These are phyloP conservation scores for Elsinoe australis DNA, from an alignment of 2,329 filamentous ascomycete species.

Conservation along the genomic window DNA sequence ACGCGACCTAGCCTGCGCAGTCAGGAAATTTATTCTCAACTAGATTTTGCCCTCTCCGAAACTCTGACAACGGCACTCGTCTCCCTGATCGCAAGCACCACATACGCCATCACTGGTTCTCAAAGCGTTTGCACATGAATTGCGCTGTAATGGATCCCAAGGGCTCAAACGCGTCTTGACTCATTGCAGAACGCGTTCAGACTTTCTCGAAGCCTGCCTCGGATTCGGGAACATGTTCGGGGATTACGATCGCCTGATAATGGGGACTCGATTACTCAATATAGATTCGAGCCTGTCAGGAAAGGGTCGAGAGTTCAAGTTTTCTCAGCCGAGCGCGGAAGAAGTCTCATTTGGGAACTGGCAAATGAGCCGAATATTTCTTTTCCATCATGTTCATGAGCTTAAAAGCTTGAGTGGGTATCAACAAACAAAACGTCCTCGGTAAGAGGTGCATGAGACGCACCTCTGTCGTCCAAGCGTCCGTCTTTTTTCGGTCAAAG, in stretches of 20 bases:
- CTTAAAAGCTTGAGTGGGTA: not conserved
- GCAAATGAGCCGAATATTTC: slow-evolving; percentile 6
- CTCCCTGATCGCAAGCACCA: too few species aligned
- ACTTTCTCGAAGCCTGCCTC: slow-evolving; percentile 1
- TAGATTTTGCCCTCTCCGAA: too few species aligned
- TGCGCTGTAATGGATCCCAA: too few species aligned
- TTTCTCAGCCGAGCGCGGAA: slow-evolving; percentile 4
- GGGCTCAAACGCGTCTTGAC: not conserved
- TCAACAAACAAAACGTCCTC: slow-evolving; percentile 14
- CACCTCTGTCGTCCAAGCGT: too few species aligned
- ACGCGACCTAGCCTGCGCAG: too few species aligned
- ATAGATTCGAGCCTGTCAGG: not conserved
- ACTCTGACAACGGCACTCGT: too few species aligned
- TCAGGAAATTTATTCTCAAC: too few species aligned
- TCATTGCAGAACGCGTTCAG: not conserved
- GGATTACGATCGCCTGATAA: slow-evolving; percentile 8
- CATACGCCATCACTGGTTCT: too few species aligned
- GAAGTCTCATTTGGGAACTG: not conserved
- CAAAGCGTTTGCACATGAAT: too few species aligned
- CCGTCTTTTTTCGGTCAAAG: slow-evolving; percentile 3
- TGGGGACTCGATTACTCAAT: not conserved
- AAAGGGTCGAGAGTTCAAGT: slow-evolving; percentile 3
- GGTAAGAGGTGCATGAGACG: not conserved
- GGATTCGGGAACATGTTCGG: slow-evolving; percentile 6
- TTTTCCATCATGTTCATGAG: not conserved